A percentile compares a stretch with the other conserved stretches of the same genome.
Evolutionary conservation across 2,329 filamentous ascomycete genomes (phyloP).

Genomic region (Trichoderma atrobrunneum): DNA sequence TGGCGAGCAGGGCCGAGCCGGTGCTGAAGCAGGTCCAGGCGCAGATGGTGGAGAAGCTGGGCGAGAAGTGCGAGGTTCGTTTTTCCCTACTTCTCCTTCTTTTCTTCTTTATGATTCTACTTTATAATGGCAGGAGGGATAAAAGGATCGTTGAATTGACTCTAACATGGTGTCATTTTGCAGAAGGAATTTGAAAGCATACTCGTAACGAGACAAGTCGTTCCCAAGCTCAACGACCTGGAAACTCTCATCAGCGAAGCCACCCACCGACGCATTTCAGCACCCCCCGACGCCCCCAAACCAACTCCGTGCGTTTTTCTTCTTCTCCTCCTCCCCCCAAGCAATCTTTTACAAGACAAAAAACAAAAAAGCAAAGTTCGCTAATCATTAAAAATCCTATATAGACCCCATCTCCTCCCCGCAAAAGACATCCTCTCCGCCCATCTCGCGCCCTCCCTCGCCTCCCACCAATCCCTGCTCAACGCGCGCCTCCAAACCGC

Average conservation of each 20-base stretch:
- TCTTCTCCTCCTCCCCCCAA: background rate
- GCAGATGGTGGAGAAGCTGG: constrained; percentile 56
- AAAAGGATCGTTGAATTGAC: background rate
- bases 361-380: background rate
- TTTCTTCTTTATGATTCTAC: too few species aligned
- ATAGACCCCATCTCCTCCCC: constrained; percentile 55
- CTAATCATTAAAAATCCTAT: background rate
- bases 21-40: constrained; percentile 54
- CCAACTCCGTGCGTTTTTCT: constrained; percentile 45
- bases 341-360: background rate
- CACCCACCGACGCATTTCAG: constrained; percentile 28
- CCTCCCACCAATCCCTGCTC: constrained; percentile 53
- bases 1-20: constrained; percentile 49
- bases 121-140: too few species aligned
- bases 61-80: constrained; percentile 49
- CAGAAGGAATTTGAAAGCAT: constrained; percentile 58
- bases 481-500: constrained; percentile 56
- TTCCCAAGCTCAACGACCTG: constrained; percentile 57
- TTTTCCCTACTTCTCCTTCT: background rate
- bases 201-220: constrained; percentile 49
- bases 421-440: constrained; percentile 51
- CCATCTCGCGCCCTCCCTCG: constrained; percentile 53
- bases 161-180: background rate
- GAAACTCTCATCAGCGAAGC: constrained; percentile 56
- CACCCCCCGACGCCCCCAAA: constrained; percentile 26